These are phyloP conservation scores for Chlorencoelia australis DNA, from an alignment of 2,329 filamentous ascomycete genomes.

Conservation along the genomic window DNA sequence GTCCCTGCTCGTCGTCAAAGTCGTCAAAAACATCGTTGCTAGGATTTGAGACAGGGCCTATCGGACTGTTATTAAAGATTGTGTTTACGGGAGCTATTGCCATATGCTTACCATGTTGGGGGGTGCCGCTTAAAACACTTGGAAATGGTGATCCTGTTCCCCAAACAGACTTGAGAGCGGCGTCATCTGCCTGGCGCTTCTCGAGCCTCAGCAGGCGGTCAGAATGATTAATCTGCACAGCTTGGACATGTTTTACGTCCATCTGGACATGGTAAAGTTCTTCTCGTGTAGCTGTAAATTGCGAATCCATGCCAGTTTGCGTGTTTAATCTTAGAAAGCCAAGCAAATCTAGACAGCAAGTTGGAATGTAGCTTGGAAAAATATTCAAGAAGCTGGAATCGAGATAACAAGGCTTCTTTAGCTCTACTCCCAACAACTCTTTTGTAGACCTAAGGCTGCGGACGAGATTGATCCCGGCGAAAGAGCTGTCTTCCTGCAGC, in stretches of 20 bases:
- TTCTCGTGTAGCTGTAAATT: constrained; percentile 49
- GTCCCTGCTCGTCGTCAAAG: constrained; percentile 74
- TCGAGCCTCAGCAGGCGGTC: constrained; percentile 53
- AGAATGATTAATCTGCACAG: constrained; percentile 50
- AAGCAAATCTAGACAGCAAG: too few relatives aligned
- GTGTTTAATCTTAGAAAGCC: too few relatives aligned
- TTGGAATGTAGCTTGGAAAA: too few relatives aligned
- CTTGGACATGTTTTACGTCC: constrained; percentile 59
- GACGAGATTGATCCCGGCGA: too few relatives aligned
- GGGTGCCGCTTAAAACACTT: constrained; percentile 69
- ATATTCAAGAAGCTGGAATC: too few relatives aligned
- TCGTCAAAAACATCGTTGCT: constrained; percentile 80
- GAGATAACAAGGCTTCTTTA: too few relatives aligned
- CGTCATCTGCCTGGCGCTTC: constrained; percentile 58
- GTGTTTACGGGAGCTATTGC: too few relatives aligned
- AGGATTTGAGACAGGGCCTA: constrained; percentile 71
- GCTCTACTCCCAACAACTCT: too few relatives aligned
- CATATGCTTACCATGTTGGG: constrained; percentile 65
- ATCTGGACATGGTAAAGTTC: constrained; percentile 60
- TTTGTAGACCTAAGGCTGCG: too few relatives aligned
- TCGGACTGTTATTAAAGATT: too few relatives aligned
- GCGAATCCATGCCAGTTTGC: constrained; percentile 49
- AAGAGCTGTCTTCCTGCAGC: too few relatives aligned
- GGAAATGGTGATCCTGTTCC: constrained; percentile 84
- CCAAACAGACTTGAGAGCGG: constrained; percentile 77